A percentile compares a stretch with the other conserved stretches of the same genome.
These are phyloP conservation scores for Saturnispora quitensis DNA, from an alignment of 805 yeast genomes.

Conservation along the genomic window DNA sequence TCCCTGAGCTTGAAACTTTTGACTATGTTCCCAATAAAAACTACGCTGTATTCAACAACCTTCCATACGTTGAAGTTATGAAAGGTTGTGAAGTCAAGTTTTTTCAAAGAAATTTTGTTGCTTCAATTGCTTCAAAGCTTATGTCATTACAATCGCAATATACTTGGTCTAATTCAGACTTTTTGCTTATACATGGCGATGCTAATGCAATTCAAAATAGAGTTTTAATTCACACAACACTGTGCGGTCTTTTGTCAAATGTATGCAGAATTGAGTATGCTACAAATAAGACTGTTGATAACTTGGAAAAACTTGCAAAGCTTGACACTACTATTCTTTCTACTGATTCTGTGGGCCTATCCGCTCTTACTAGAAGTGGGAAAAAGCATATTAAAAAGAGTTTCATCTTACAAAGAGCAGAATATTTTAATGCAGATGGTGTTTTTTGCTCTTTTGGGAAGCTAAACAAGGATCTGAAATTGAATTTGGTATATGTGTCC, in stretches of 20 bases:
- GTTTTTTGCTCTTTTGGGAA: constrained; percentile 33
- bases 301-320: constrained; percentile 10
- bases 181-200: constrained; percentile 16
- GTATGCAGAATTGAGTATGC: constrained; percentile 21
- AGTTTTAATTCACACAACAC: constrained; percentile 28
- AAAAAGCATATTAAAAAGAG: constrained; percentile 17
- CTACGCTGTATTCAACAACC: constrained; percentile 19
- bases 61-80: constrained; percentile 21
- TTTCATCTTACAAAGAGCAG: constrained; percentile 28
- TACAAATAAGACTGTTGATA: constrained; percentile 5
- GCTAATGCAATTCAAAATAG: constrained; percentile 11
- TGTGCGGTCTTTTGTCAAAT: constrained; percentile 32
- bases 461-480: constrained; percentile 14
- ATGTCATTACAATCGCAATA: constrained; percentile 25
- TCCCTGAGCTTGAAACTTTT: background rate
- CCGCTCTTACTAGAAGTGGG: constrained; percentile 6
- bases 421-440: constrained; percentile 39
- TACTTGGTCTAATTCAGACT: constrained; percentile 22
- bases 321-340: constrained; percentile 28
- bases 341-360: constrained; percentile 16
- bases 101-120: constrained; percentile 29
- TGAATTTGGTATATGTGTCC: constrained; percentile 36
- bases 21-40: constrained; percentile 18
- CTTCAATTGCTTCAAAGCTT: constrained; percentile 28
- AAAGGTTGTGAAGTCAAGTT: constrained; percentile 19